These are phyloP conservation scores for Quercus mongolica DNA, from an alignment of 306 rosid species.

Conservation along the genomic window DNA sequence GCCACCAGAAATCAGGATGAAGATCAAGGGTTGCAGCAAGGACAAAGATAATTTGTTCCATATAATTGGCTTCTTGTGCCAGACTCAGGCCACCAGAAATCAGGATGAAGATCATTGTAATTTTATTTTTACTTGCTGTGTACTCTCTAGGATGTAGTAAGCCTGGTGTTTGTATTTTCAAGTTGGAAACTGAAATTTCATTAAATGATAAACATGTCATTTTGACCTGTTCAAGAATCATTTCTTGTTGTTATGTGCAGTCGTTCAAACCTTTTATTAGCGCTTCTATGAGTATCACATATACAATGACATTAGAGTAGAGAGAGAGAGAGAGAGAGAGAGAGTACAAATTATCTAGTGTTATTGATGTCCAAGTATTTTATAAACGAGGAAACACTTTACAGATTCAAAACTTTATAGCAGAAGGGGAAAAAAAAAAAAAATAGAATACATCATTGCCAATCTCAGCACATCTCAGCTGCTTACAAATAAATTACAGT, in stretches of 20 bases:
- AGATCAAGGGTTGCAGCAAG: constrained; percentile 38
- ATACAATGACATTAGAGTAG: no score
- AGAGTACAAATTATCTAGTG: no score
- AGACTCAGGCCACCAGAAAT: background rate
- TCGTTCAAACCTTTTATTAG: no score
- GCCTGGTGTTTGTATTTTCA: no score
- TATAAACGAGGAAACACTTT: background rate
- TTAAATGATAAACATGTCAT: no score
- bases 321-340: no score
- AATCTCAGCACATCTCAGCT: background rate
- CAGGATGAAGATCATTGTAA: background rate
- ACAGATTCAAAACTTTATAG: background rate
- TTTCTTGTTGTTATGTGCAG: no score
- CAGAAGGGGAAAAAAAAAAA: background rate
- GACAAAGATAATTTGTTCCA: constrained; percentile 13
- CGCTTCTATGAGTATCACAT: no score
- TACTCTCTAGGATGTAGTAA: no score
- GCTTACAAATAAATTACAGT: constrained; percentile 1
- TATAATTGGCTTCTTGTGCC: background rate
- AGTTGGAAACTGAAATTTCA: no score
- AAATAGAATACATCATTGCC: background rate
- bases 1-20: background rate
- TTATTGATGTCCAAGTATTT: background rate
- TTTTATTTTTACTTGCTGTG: no score
- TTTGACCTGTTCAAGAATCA: no score